Percentiles rank a stretch among this genome's conserved stretches.
phyloP scores from a whole-genome alignment of 176 grass and related monocot genomes.

The Triticum dicoccoides region DNA sequence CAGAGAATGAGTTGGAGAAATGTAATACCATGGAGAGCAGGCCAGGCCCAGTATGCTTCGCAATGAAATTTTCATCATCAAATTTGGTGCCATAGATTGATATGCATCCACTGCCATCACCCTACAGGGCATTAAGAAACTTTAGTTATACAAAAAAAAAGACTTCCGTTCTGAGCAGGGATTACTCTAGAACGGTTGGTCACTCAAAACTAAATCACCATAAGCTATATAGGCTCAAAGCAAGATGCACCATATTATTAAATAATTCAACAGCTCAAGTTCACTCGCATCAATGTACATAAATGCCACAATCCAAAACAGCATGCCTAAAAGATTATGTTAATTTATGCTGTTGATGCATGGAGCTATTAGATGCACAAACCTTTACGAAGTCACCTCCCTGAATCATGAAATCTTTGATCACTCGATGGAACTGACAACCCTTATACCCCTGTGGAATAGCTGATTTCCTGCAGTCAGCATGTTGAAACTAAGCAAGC shows the following conservation, averaged over 20 bases:
- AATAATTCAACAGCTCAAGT: background rate
- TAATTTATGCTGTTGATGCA: background rate
- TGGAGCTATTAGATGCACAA: constrained; percentile 5
- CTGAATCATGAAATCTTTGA: constrained; percentile 99
- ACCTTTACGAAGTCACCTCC: constrained; percentile 97
- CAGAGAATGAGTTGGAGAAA: background rate
- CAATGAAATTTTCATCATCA: constrained; percentile 97
- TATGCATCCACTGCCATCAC: constrained; percentile 84
- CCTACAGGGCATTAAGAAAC: constrained; percentile 38
- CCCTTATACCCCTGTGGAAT: constrained; percentile 81
- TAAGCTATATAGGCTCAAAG: background rate
- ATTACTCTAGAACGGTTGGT: constrained; percentile 6
- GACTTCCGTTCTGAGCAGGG: background rate
- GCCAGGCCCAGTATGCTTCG: constrained; percentile 93
- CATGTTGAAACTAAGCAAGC: constrained; percentile 2
- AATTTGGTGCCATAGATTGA: constrained; percentile 94
- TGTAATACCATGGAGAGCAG: constrained; percentile 80
- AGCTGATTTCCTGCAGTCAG: constrained; percentile 60
- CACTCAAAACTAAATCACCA: background rate
- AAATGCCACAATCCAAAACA: background rate
- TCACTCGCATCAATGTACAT: background rate
- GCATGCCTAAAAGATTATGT: background rate
- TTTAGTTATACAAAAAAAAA: constrained; percentile 2
- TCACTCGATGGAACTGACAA: constrained; percentile 94
- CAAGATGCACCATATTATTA: background rate